phyloP scores from a whole-genome alignment of 495 filamentous ascomycete genomes.

The Podospora conica region DNA sequence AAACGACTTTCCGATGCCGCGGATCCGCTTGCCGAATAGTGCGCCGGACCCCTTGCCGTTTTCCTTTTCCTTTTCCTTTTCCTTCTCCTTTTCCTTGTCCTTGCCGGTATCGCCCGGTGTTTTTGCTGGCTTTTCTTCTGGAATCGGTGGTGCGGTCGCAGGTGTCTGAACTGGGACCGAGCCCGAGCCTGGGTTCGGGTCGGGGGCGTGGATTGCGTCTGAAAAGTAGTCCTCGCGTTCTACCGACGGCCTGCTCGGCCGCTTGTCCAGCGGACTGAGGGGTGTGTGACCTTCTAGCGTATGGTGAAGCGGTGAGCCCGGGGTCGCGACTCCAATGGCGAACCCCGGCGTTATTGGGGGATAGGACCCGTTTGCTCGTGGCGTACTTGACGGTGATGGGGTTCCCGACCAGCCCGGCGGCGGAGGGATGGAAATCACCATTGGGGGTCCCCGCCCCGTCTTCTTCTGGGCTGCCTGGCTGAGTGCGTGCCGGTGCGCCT shows the following conservation, averaged over 20 bases:
- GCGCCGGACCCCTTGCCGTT: slow-evolving; percentile 60
- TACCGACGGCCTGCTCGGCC: slow-evolving; percentile 30
- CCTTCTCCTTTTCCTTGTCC: slow-evolving; percentile 51
- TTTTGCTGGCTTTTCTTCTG: slow-evolving; percentile 32
- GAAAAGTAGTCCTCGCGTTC: slow-evolving; percentile 45
- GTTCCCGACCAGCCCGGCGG: slow-evolving; percentile 43
- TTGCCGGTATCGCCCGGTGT: slow-evolving; percentile 29
- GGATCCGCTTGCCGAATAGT: slow-evolving; percentile 80
- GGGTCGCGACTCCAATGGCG: slow-evolving; percentile 74
- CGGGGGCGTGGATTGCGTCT: slow-evolving; percentile 36
- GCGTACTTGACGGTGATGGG: slow-evolving; percentile 48
- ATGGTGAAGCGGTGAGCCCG: slow-evolving; percentile 37
- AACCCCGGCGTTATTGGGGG: slow-evolving; percentile 64
- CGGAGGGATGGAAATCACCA: slow-evolving; percentile 64
- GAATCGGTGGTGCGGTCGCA: slow-evolving; percentile 10
- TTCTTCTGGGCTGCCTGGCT: slow-evolving; percentile 55
- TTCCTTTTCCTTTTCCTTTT: slow-evolving; percentile 60
- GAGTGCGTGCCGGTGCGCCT: slow-evolving; percentile 59
- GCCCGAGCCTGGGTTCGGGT: slow-evolving; percentile 21
- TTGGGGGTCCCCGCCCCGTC: slow-evolving; percentile 51
- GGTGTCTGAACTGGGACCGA: slow-evolving; percentile 33
- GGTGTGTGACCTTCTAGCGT: slow-evolving; percentile 37
- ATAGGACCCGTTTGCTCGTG: slow-evolving; percentile 56
- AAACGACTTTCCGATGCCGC: slow-evolving; percentile 68
- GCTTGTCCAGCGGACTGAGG: slow-evolving; percentile 36